These are phyloP conservation scores for Fusarium haematococcum DNA, from an alignment of 2,329 filamentous ascomycete genomes.

Conservation along the genomic window DNA sequence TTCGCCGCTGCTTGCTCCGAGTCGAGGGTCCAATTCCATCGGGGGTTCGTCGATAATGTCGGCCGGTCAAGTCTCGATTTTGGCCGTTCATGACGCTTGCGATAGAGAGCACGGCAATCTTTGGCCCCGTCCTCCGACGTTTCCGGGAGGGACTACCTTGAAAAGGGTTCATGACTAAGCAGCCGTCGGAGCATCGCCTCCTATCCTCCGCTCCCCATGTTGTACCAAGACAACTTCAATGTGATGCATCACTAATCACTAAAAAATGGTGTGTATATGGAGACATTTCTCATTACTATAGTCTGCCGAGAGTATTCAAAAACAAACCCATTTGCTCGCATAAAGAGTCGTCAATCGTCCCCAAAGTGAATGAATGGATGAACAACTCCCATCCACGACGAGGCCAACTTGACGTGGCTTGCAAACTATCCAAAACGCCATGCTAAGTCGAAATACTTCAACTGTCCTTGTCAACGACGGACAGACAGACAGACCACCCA, in stretches of 20 bases:
- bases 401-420: not conserved
- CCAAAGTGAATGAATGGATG: not conserved
- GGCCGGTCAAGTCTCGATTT: slow-evolving; percentile 28
- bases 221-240: not conserved
- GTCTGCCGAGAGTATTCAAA: not conserved
- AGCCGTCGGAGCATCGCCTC: slow-evolving; percentile 24
- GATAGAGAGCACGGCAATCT: slow-evolving; percentile 42
- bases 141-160: slow-evolving; percentile 12
- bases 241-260: not conserved
- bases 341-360: not conserved
- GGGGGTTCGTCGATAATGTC: slow-evolving; percentile 28
- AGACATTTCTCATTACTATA: slow-evolving; percentile 3
- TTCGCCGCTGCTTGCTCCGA: slow-evolving; percentile 42
- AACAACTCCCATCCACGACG: not conserved
- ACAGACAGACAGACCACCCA: not conserved
- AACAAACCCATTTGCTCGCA: not conserved
- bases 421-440: slow-evolving; percentile 6
- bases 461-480: not conserved
- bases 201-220: not conserved
- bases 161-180: slow-evolving; percentile 32
- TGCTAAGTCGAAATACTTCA: slow-evolving; percentile 6
- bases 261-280: not conserved
- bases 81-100: slow-evolving; percentile 9
- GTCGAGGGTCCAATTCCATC: slow-evolving; percentile 52
- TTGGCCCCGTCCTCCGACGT: slow-evolving; percentile 49